Base-by-base conservation (phyloP, 768 basidiomycete genomes). In the Boletus sensibilis region DNA sequence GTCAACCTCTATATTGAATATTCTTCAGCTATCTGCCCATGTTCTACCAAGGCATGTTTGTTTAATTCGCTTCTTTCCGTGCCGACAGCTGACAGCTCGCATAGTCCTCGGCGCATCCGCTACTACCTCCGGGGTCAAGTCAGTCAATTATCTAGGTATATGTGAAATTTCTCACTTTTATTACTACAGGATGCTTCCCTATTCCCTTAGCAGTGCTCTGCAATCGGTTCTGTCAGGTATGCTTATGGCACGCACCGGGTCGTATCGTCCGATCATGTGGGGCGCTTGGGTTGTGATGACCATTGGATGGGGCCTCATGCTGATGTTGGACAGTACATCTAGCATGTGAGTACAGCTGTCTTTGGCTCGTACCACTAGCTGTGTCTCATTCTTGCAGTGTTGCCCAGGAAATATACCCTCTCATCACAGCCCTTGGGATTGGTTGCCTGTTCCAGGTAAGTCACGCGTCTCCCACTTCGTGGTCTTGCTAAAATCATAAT, bases 221-320 rank as follows among this genome's bases (percentile, higher is more conserved):
- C 23, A 56, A 23, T 61, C 72, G 2, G 56, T 35, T 6, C 13
- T 66, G 48, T 53, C 58, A 9, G 75, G 73, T 16, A 50, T 70
- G 18, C 2, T 72, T 13, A 51, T 75, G 21, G 20, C 66, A 10
- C 55, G 60, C 16, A 65, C 50, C 4, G 71, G 70, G 11, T 63
- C 65, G 20, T 75, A 72, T 48, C 64, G 75, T 48, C 66, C 64
- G 21, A 52, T 69, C 31, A 65, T 75, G 40, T 76, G 73, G 73
- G 63, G 52, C 20, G 64, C 52, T 3, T 65, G 65, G 69, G 42
- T 48, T 29, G 21, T 70, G 25, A 70, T 73, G 70, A 64, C 67
- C 9, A 39, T 75, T 37, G 75, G 75, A 50, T 74, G 58, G 55
- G 75, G 70, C 31, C 64, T 75, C 44, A 74, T 74, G 75, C 71